These are phyloP conservation scores for Maudiozyma pseudohumilis DNA, from an alignment of 805 yeast species.

Conservation along the genomic window DNA sequence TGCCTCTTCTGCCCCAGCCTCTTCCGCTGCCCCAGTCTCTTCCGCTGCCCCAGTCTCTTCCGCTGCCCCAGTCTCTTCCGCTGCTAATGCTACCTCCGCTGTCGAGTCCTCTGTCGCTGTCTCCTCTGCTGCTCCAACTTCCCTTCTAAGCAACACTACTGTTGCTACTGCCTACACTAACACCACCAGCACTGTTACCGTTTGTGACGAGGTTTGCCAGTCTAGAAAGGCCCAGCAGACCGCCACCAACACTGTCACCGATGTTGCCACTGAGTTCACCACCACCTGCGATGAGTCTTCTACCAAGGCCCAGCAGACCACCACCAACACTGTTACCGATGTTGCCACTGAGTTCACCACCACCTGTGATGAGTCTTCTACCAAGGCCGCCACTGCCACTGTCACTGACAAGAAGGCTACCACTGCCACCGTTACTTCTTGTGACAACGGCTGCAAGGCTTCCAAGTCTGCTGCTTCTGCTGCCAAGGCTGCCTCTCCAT, in stretches of 20 bases:
- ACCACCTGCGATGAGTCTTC: no score
- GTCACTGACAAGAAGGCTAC: no score
- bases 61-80: background rate
- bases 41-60: background rate
- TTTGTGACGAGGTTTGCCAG: conserved; percentile 1
- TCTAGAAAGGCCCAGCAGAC: background rate
- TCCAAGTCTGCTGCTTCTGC: conserved; percentile 1
- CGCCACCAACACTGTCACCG: background rate
- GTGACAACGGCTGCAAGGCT: conserved; percentile 1
- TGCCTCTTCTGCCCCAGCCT: background rate
- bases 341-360: background rate
- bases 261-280: no score
- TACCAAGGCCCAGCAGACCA: no score
- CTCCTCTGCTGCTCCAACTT: background rate
- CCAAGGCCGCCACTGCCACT: background rate
- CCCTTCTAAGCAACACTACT: background rate
- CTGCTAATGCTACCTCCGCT: background rate
- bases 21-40: background rate
- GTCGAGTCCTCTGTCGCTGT: background rate
- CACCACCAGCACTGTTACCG: background rate
- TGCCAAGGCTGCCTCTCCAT: background rate
- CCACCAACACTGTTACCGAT: background rate
- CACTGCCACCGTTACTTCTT: conserved; percentile 1
- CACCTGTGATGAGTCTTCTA: background rate
- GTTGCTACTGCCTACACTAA: conserved; percentile 1